phyloP scores from a whole-genome alignment of 768 basidiomycete species.

The Tulasnella sp. region DNA sequence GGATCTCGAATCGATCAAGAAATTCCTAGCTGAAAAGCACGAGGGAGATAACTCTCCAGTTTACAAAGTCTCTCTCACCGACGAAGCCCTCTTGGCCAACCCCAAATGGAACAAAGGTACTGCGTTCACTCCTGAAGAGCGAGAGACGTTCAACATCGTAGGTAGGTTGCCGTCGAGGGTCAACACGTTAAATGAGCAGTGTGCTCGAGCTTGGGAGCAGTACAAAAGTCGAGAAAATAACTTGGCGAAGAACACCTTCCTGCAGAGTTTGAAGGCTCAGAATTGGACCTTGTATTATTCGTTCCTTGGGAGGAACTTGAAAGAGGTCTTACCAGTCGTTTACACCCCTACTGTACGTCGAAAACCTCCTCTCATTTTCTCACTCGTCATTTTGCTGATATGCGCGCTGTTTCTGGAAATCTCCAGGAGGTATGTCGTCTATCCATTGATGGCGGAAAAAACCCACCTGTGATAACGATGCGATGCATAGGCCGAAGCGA shows the following conservation, averaged over 20 bases:
- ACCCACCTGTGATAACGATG: neutral
- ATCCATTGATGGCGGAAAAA: neutral
- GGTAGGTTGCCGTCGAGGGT: slow-evolving; percentile 39
- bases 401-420: neutral
- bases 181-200: slow-evolving; percentile 67
- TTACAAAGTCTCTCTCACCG: slow-evolving; percentile 2
- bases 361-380: neutral
- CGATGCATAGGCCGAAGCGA: slow-evolving; percentile 58
- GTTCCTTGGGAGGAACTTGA: slow-evolving; percentile 46
- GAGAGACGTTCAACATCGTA: slow-evolving; percentile 49
- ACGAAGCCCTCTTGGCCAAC: slow-evolving; percentile 6
- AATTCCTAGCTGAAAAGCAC: neutral
- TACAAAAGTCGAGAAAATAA: slow-evolving; percentile 30
- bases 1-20: slow-evolving; percentile 8
- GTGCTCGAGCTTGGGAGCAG: slow-evolving; percentile 62
- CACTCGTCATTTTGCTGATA: neutral
- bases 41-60: neutral
- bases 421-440: slow-evolving; percentile 9
- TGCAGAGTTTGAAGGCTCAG: slow-evolving; percentile 62
- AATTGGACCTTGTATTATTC: slow-evolving; percentile 76
- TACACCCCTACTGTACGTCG: slow-evolving; percentile 56
- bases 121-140: slow-evolving; percentile 57
- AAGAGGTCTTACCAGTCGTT: slow-evolving; percentile 58
- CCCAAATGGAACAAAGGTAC: slow-evolving; percentile 39
- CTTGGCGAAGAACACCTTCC: slow-evolving; percentile 60